Evolutionary conservation across 164 flowering plant species (phyloP).

Genomic region (Berberis vulgaris): DNA sequence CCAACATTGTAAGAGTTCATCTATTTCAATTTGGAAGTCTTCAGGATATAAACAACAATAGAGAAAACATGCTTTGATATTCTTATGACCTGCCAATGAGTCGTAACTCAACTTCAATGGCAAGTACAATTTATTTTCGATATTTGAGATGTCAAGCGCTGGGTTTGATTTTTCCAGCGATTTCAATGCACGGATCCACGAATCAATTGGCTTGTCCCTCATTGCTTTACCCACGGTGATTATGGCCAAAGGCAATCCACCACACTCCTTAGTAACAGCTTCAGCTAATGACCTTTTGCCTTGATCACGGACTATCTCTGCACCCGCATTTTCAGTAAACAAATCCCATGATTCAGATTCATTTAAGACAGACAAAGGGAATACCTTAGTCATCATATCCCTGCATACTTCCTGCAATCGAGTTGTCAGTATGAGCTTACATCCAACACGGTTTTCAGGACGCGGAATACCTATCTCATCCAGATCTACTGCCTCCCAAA

Average conservation of each 20-base stretch:
- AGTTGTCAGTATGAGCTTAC: slow-evolving; percentile 10
- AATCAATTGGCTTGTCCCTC: slow-evolving; percentile 5
- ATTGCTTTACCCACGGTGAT: slow-evolving; percentile 11
- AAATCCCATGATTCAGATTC: slow-evolving; percentile 6
- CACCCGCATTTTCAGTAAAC: slow-evolving; percentile 3
- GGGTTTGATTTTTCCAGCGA: slow-evolving; percentile 5
- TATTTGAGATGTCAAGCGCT: neutral
- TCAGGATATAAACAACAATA: slow-evolving; percentile 18
- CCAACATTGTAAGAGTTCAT: slow-evolving; percentile 6
- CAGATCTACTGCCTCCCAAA: slow-evolving; percentile 7
- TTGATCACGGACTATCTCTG: neutral
- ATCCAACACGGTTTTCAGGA: neutral
- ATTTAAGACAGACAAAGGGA: slow-evolving; percentile 1
- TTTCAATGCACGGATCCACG: slow-evolving; percentile 19
- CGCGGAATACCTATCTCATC: slow-evolving; percentile 20
- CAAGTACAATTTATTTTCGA: slow-evolving; percentile 5
- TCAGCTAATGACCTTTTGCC: neutral
- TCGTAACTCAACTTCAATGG: slow-evolving; percentile 6
- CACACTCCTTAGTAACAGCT: neutral
- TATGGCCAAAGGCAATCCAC: slow-evolving; percentile 19
- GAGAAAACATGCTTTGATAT: slow-evolving; percentile 13
- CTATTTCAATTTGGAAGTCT: slow-evolving; percentile 4
- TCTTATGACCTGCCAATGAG: slow-evolving; percentile 1
- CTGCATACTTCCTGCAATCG: slow-evolving; percentile 17
- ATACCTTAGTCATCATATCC: slow-evolving; percentile 13